A percentile compares a stretch with the other conserved stretches of the same genome.
phyloP scores from a whole-genome alignment of 1,284 basidiomycete genomes.

The Moesziomyces parantarcticus region DNA sequence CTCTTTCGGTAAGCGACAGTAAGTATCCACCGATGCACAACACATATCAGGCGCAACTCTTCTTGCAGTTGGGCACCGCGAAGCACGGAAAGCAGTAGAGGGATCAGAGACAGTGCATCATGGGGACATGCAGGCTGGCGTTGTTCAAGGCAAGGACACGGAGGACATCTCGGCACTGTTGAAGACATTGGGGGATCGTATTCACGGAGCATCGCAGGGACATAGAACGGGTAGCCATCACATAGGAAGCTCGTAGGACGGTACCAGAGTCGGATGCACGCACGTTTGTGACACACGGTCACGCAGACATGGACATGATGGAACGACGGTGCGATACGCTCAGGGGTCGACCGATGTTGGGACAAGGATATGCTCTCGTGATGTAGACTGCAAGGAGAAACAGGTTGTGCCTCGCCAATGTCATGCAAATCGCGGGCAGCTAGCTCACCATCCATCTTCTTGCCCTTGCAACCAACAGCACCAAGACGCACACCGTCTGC shows the following conservation, averaged over 20 bases:
- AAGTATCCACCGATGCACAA: slow-evolving; percentile 47
- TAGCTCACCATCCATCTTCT: slow-evolving; percentile 19
- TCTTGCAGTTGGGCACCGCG: slow-evolving; percentile 70
- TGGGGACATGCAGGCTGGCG: too few relatives aligned
- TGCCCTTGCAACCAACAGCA: slow-evolving; percentile 72
- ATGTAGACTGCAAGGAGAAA: neutral
- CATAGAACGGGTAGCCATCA: too few relatives aligned
- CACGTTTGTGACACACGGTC: too few relatives aligned
- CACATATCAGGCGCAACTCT: slow-evolving; percentile 83
- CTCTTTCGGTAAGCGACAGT: slow-evolving; percentile 68
- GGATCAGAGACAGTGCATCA: neutral
- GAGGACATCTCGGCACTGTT: neutral
- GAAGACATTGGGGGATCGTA: too few relatives aligned
- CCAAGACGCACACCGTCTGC: slow-evolving; percentile 88
- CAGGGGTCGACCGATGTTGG: too few relatives aligned
- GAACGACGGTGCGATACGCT: too few relatives aligned
- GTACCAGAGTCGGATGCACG: too few relatives aligned
- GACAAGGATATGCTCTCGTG: neutral
- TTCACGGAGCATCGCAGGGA: too few relatives aligned
- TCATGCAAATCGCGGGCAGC: neutral
- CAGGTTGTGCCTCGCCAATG: too few relatives aligned
- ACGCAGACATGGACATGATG: too few relatives aligned
- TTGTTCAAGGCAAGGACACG: neutral
- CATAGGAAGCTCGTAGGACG: too few relatives aligned
- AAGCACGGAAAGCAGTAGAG: neutral